Base-by-base conservation (phyloP, 2,329 filamentous ascomycete genomes). In the Apiospora malaysiana region DNA sequence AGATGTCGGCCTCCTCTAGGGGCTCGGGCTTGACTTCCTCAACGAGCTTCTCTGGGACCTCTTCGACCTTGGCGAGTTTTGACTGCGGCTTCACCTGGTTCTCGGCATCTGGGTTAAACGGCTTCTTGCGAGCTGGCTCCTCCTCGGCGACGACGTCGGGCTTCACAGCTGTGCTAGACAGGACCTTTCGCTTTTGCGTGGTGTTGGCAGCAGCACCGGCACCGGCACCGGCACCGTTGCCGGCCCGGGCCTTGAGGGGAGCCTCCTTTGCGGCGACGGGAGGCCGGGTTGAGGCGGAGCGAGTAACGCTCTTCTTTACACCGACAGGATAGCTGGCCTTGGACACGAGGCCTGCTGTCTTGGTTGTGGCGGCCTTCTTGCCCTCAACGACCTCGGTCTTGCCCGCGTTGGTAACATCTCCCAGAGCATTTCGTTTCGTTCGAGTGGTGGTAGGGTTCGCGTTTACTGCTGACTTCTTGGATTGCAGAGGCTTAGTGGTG, bases 351-450 rank as follows among this genome's bases (percentile, higher is more conserved):
- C 91, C 91, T 71, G 84, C 67, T 12, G 27, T 84, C 83, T 94
- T 92, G 79, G 85, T 86, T 51, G 83, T 83, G 47, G 85, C 81
- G 65, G 86, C 83, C 87, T 97, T 97, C 87, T 97, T 97, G 75
- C 87, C 89, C 70, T 93, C 92, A 73, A 87, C 85, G 7, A 83
- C 86, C 69, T 93, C 93, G 66, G 88, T 88, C 82, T 98, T 98
- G 77, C 90, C 90, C 74, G 97, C 92, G 84, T 99, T 99, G 89
- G 94, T 98, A 76, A 98, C 93, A 85, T 99, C 96, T 71, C 93
- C 94, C 47, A 99, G 88, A 67, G 94, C 95, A 77, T 92, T 89
- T 79, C 96, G 94, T 85, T 93, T 96, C 79, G 92, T 89, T 71
- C 82, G 81, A 66, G 77, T 79, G 72, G 86, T 86, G 66, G 86